phyloP scores from a whole-genome alignment of 2,329 filamentous ascomycete genomes.

The Blastomyces silverae region DNA sequence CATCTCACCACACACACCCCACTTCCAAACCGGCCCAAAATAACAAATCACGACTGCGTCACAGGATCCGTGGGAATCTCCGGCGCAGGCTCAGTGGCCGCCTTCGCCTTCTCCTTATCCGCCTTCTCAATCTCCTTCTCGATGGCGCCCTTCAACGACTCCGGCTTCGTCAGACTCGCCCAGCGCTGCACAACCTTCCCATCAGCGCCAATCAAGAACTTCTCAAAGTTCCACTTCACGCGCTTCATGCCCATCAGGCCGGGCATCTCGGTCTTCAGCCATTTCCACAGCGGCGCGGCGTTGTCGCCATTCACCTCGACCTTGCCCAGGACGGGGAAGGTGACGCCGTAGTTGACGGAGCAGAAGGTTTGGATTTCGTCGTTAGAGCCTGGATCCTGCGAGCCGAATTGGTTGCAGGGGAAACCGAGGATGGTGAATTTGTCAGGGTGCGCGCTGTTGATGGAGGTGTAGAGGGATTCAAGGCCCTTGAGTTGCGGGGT shows the following conservation, averaged over 20 bases:
- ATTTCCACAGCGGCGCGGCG: slow-evolving; percentile 73
- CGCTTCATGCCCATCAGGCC: slow-evolving; percentile 81
- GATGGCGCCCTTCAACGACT: slow-evolving; percentile 67
- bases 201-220: slow-evolving; percentile 83
- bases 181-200: slow-evolving; percentile 79
- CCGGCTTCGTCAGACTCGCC: slow-evolving; percentile 83
- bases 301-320: slow-evolving; percentile 85
- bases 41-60: slow-evolving; percentile 1
- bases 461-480: slow-evolving; percentile 76
- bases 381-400: slow-evolving; percentile 77
- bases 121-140: slow-evolving; percentile 62
- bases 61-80: slow-evolving; percentile 10
- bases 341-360: slow-evolving; percentile 89
- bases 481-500: slow-evolving; percentile 90
- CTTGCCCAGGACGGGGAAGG: slow-evolving; percentile 87
- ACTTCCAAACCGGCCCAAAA: neutral
- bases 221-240: slow-evolving; percentile 99
- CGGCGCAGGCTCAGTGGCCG: slow-evolving; percentile 5
- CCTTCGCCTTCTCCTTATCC: slow-evolving; percentile 32
- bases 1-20: no score
- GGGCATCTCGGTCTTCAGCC: slow-evolving; percentile 63
- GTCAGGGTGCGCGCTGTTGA: slow-evolving; percentile 63
- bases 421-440: slow-evolving; percentile 88
- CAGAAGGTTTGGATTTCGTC: slow-evolving; percentile 80
- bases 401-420: slow-evolving; percentile 96